Evolutionary conservation across 2,329 filamentous ascomycete genomes (phyloP), one percentile per base, ranked within the genome.

Genomic region (Pseudonectria buxi): DNA sequence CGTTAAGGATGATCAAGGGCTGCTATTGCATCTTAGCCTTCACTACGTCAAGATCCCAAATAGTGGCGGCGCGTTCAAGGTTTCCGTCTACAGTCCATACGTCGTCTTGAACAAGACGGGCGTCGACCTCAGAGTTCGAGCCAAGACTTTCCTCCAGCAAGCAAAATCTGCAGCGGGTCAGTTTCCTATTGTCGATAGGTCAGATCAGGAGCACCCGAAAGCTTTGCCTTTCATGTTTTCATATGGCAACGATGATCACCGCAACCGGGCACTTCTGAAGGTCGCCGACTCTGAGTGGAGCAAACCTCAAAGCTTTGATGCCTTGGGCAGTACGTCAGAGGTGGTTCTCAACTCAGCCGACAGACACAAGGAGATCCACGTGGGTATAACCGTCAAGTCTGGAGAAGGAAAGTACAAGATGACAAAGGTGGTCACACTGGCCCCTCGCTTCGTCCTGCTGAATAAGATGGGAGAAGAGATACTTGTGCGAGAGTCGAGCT

Each of bases 361-460:
- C 28, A 81, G 76, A 28, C 74, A 71, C 37, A 81, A 81, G 3
- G 92, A 98, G 59, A 89, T 96, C 53, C 88, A 96, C 52, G 74
- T 94, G 6, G 92, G 92, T 30, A 79, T 98, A 32, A 90, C 83
- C 2, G 82, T 98, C 22, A 79, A 86, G 39, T 83, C 94, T 39
- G 92, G 92, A 10, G 84, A 95, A 53, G 92, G 92, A 52, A 98
- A 98, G 63, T 98, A 96, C 68, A 96, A 95, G 61, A 71, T 98
- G 69, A 94, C 87, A 13, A 96, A 95, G 65, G 84, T 95, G 10
- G 86, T 98, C 16, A 95, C 89, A 1, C 76, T 98, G 27, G 81
- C 92, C 0, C 92, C 94, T 16, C 78, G 92, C 15, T 98, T 95
- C 54, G 83, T 98, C 35, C 69, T 98, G 46, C 89, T 95, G 60